Evolutionary conservation across 1,139 yeast species (phyloP), one percentile per base, ranked within the genome.

Genomic region (Nakaseomyces kungkrabaensis): DNA sequence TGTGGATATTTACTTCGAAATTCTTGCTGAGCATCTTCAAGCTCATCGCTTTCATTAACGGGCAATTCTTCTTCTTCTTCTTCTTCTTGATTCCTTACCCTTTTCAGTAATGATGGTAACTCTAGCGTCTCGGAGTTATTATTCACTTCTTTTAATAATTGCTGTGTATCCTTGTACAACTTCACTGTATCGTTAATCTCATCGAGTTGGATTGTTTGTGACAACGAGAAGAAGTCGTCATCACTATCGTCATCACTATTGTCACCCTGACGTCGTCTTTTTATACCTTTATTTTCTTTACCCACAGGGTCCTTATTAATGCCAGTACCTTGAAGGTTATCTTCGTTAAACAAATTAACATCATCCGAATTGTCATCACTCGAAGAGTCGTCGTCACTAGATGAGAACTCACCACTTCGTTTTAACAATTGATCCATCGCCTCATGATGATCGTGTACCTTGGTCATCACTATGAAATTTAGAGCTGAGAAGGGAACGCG

Each of bases 1-100:
- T 41, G 44, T 11, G 44, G 44, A 25, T 41, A 41, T 29, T 41
- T 27, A 13, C 44, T 29, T 4, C 44, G 44, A 11, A 41, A 41
- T 24, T 27, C 34, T 25, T 27, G 34, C n/a, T 41, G 44, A 5
- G 34, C 34, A 25, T 41, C 44, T 17, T 41, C 44, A 5, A 41
- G 25, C 34, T 27, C 34, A 29, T 29, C 42, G 31, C 31, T 38
- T n/a, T 38, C 42, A 36, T 17, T 17, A 10, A n/a, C n/a, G n/a
- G 17, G 6, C n/a, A 34, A 25, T 17, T 36, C 25, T 17, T 13
- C 9, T 13, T 13, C 25, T 33, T 11, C 13, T 10, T 33, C 36
- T 10, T 33, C 36, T 7, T n/a, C 36, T n/a, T 33, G 5, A 11
- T 33, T 5, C 13, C 10, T n/a, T 33, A 11, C 13, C 4, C 13